A percentile compares a stretch with the other conserved stretches of the same genome.
These are phyloP conservation scores for Lanmaoa pseudosensibilis DNA, from an alignment of 768 basidiomycete species.

Conservation along the genomic window DNA sequence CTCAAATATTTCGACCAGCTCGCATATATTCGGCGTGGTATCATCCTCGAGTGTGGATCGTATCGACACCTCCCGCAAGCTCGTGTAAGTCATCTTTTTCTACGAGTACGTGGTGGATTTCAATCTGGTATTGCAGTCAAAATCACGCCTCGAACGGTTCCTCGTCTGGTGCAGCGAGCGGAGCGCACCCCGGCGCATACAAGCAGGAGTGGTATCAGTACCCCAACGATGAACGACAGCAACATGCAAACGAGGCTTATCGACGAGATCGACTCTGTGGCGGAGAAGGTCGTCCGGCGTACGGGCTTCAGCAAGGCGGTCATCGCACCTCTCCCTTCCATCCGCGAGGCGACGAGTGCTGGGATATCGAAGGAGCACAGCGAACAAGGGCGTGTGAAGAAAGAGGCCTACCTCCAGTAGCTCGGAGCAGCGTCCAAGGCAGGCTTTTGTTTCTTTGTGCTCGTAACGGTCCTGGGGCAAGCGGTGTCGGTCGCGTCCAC, in stretches of 20 bases:
- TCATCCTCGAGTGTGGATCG: conserved; percentile 74
- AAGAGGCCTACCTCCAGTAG: conserved; percentile 73
- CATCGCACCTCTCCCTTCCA: conserved; percentile 42
- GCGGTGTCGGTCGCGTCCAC: conserved; percentile 58
- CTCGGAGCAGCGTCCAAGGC: conserved; percentile 73
- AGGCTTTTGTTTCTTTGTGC: conserved; percentile 68
- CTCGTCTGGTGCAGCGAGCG: conserved; percentile 45
- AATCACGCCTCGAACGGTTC: conserved; percentile 46
- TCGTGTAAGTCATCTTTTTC: conserved; percentile 56
- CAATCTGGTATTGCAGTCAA: conserved; percentile 30
- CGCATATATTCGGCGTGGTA: conserved; percentile 74
- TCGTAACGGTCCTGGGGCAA: conserved; percentile 57
- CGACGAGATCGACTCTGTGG: conserved; percentile 34
- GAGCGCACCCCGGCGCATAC: conserved; percentile 46
- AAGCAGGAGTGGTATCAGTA: conserved; percentile 25
- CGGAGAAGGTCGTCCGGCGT: conserved; percentile 59
- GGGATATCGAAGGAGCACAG: conserved; percentile 68
- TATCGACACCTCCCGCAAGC: conserved; percentile 64
- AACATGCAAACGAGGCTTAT: conserved; percentile 25
- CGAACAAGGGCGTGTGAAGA: conserved; percentile 81
- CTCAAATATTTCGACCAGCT: conserved; percentile 75
- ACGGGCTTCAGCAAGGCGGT: conserved; percentile 58
- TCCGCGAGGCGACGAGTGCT: conserved; percentile 40
- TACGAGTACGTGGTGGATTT: background rate
- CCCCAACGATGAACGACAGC: conserved; percentile 21